phyloP scores from a whole-genome alignment of 2,329 filamentous ascomycete species.

The Penicillium sp. region DNA sequence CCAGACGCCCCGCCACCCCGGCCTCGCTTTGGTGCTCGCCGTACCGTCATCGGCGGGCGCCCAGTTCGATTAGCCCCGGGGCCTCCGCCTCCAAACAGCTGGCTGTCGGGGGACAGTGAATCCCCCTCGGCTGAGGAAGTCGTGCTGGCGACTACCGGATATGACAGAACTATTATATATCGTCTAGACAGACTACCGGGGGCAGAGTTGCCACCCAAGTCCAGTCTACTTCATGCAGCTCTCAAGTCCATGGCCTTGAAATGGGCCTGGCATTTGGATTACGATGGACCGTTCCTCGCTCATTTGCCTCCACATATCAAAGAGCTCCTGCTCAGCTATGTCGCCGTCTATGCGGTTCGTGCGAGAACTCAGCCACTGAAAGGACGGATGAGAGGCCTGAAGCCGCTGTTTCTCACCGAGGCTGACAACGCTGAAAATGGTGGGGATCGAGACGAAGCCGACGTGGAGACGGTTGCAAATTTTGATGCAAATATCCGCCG shows the following conservation, averaged over 20 bases:
- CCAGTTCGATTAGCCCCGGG: conserved; percentile 49
- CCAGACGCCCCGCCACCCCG: conserved; percentile 51
- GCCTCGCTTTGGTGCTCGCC: conserved; percentile 45
- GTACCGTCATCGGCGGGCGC: conserved; percentile 41
- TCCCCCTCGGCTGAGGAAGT: conserved; percentile 14
- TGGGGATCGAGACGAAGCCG: conserved; percentile 19
- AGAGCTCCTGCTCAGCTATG: conserved; percentile 61
- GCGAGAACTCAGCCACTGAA: conserved; percentile 50
- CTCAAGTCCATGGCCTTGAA: conserved; percentile 61
- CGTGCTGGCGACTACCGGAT: conserved; percentile 21
- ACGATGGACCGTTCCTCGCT: conserved; percentile 62
- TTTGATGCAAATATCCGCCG: conserved; percentile 53
- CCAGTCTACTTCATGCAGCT: conserved; percentile 58
- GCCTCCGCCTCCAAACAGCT: conserved; percentile 54
- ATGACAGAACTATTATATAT: conserved; percentile 29
- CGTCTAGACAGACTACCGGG: conserved; percentile 51
- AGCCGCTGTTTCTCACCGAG: conserved; percentile 54
- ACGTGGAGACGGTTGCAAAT: conserved; percentile 17
- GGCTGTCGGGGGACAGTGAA: conserved; percentile 41
- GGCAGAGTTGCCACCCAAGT: conserved; percentile 41
- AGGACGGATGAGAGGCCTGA: conserved; percentile 52
- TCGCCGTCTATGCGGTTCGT: conserved; percentile 59
- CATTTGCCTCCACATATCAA: conserved; percentile 60
- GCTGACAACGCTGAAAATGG: conserved; percentile 9
- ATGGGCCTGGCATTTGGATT: conserved; percentile 63